These are phyloP conservation scores for Halophytophthora batemanensis DNA, from an alignment of 352 stramenopile genomes.

Conservation along the genomic window DNA sequence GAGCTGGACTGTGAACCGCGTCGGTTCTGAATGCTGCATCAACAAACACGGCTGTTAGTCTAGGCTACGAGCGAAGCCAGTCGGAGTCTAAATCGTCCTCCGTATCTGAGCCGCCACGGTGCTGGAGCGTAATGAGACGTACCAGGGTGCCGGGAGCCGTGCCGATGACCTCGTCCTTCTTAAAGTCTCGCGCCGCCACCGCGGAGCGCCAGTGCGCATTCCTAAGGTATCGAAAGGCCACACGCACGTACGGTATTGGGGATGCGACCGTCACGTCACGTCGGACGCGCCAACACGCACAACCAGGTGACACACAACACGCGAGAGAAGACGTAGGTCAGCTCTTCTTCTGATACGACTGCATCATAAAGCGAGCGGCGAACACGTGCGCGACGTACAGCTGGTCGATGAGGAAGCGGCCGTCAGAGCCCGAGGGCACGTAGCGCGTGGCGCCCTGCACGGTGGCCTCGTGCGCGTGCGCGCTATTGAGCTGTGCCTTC, in stretches of 20 bases:
- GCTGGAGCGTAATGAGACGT: constrained; percentile 25
- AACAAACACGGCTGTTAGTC: too few species aligned
- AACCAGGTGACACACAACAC: too few species aligned
- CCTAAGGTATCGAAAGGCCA: constrained; percentile 7
- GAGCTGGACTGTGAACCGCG: constrained; percentile 83
- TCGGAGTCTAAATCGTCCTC: too few species aligned
- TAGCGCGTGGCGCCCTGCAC: constrained; percentile 42
- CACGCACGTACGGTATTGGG: not conserved
- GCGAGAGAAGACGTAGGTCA: too few species aligned
- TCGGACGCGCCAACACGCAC: not conserved
- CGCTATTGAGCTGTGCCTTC: constrained; percentile 16
- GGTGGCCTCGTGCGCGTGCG: constrained; percentile 18
- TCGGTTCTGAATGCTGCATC: constrained; percentile 50
- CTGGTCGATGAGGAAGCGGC: constrained; percentile 72
- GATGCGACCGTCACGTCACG: not conserved
- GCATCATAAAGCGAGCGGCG: not conserved
- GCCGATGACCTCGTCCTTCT: constrained; percentile 63
- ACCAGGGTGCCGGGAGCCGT: constrained; percentile 67
- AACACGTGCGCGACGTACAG: constrained; percentile 21
- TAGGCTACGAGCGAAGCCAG: too few species aligned
- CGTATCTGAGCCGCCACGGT: too few species aligned
- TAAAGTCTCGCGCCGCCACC: constrained; percentile 66
- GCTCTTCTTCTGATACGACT: too few species aligned
- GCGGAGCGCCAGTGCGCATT: constrained; percentile 74
- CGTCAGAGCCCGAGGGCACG: constrained; percentile 53